Percentiles rank a stretch among this genome's conserved stretches.
phyloP scores from a whole-genome alignment of 1,139 yeast genomes.

The Suhomyces kunorum region DNA sequence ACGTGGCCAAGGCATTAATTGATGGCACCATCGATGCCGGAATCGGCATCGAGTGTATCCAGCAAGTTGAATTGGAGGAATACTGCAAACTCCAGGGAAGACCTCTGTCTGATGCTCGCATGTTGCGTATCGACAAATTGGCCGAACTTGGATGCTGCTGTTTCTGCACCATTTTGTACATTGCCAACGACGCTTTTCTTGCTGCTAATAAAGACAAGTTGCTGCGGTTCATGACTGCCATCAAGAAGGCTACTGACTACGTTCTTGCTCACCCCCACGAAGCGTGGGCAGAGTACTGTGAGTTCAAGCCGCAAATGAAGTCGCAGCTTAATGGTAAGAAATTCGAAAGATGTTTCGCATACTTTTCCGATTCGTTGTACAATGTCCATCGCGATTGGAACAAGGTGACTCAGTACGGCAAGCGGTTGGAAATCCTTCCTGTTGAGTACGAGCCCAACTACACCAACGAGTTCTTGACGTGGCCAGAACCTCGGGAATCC shows the following conservation, averaged over 20 bases:
- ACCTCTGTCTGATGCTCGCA: slow-evolving; percentile 49
- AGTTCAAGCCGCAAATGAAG: slow-evolving; percentile 51
- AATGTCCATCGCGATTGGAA: slow-evolving; percentile 60
- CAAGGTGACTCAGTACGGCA: slow-evolving; percentile 57
- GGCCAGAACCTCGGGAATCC: slow-evolving; percentile 52
- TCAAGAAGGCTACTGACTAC: slow-evolving; percentile 52
- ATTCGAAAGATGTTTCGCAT: slow-evolving; percentile 57
- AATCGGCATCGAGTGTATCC: slow-evolving; percentile 60
- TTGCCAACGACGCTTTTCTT: slow-evolving; percentile 53
- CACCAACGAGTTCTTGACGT: slow-evolving; percentile 50
- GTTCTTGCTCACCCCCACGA: slow-evolving; percentile 44
- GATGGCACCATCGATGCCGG: slow-evolving; percentile 61
- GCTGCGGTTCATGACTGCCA: slow-evolving; percentile 45
- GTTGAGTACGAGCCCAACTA: slow-evolving; percentile 51
- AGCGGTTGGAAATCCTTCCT: slow-evolving; percentile 54
- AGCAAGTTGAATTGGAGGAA: slow-evolving; percentile 59
- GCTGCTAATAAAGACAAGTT: slow-evolving; percentile 52
- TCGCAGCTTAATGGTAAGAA: slow-evolving; percentile 44
- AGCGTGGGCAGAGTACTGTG: slow-evolving; percentile 50
- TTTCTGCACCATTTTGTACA: slow-evolving; percentile 58
- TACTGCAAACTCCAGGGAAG: slow-evolving; percentile 48
- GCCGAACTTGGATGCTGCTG: slow-evolving; percentile 64
- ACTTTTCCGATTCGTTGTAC: slow-evolving; percentile 52
- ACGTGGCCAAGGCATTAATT: slow-evolving; percentile 56
- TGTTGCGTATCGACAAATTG: slow-evolving; percentile 57